Conservation (phyloP, 1,139 yeast species). For the Candida tunisiensis region DNA sequence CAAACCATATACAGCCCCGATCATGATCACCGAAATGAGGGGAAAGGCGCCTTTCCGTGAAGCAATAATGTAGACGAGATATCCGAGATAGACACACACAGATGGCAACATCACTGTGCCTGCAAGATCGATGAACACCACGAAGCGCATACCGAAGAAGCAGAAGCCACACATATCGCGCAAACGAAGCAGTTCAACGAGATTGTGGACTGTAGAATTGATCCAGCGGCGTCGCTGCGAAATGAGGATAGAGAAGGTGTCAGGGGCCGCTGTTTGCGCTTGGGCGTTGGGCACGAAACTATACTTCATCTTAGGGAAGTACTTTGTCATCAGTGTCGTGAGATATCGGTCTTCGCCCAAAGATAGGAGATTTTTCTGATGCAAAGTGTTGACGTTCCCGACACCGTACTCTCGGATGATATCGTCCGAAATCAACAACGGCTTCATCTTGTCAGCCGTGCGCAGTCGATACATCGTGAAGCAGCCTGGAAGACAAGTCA, state of each 20-base stretch:
- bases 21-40: conserved; percentile 17
- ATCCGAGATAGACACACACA: conserved; percentile 18
- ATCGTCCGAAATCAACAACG: conserved; percentile 21
- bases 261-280: conserved; percentile 21
- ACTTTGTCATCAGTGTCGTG: conserved; percentile 23
- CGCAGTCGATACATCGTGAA: conserved; percentile 23
- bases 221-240: conserved; percentile 24
- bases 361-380: conserved; percentile 24
- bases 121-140: conserved; percentile 19
- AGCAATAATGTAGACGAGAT: conserved; percentile 18
- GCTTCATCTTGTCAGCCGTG: conserved; percentile 18
- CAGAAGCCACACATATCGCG: conserved; percentile 21
- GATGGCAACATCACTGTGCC: conserved; percentile 22
- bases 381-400: conserved; percentile 23
- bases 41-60: conserved; percentile 17
- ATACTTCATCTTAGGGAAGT: conserved; percentile 15
- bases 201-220: conserved; percentile 22
- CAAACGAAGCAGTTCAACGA: conserved; percentile 17
- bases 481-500: conserved; percentile 28
- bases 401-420: conserved; percentile 22
- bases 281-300: conserved; percentile 18
- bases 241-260: conserved; percentile 16
- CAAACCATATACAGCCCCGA: conserved; percentile 20
- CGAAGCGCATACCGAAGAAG: conserved; percentile 19
- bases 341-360: conserved; percentile 27